phyloP scores from a whole-genome alignment of 139 green algal genomes.

The Picochlorum sp. region DNA sequence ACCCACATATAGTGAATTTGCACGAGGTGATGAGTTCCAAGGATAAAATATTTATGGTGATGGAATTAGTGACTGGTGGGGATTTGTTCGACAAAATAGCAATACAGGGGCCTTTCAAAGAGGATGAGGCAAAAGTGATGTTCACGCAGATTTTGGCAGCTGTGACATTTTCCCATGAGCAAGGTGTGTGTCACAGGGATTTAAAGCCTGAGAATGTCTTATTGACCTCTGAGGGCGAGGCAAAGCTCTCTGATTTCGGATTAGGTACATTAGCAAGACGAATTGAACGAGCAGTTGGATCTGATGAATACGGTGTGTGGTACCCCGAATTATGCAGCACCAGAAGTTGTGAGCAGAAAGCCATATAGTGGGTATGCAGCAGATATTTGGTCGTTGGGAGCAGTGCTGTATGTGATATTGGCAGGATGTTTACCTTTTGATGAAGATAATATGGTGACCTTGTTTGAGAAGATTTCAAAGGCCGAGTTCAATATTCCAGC shows the following conservation, averaged over 20 bases:
- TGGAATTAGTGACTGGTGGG: slow-evolving; percentile 63
- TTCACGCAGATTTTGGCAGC: slow-evolving; percentile 62
- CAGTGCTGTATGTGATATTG: slow-evolving; percentile 40
- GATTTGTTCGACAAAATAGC: slow-evolving; percentile 67
- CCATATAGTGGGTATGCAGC: slow-evolving; percentile 42
- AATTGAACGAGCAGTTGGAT: slow-evolving; percentile 1
- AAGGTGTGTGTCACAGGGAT: slow-evolving; percentile 42
- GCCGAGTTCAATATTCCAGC: slow-evolving; percentile 33
- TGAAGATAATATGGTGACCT: slow-evolving; percentile 25
- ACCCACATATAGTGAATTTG: slow-evolving; percentile 60
- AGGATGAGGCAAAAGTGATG: slow-evolving; percentile 35
- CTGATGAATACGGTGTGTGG: slow-evolving; percentile 59
- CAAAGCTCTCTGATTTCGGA: slow-evolving; percentile 59
- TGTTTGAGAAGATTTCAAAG: slow-evolving; percentile 35
- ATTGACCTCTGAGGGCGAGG: slow-evolving; percentile 26
- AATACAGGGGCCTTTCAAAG: slow-evolving; percentile 42
- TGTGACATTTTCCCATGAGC: slow-evolving; percentile 52
- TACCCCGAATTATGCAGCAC: slow-evolving; percentile 71
- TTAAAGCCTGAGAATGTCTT: slow-evolving; percentile 66
- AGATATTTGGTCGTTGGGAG: slow-evolving; percentile 54
- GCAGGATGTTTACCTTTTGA: slow-evolving; percentile 48
- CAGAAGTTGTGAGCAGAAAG: slow-evolving; percentile 48
- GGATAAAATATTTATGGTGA: slow-evolving; percentile 64
- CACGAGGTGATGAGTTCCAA: slow-evolving; percentile 54
- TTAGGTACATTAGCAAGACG: slow-evolving; percentile 30